A percentile compares a stretch with the other conserved stretches of the same genome.
Conservation (phyloP, 2,329 filamentous ascomycete species). For the Stromatinia cepivora region DNA sequence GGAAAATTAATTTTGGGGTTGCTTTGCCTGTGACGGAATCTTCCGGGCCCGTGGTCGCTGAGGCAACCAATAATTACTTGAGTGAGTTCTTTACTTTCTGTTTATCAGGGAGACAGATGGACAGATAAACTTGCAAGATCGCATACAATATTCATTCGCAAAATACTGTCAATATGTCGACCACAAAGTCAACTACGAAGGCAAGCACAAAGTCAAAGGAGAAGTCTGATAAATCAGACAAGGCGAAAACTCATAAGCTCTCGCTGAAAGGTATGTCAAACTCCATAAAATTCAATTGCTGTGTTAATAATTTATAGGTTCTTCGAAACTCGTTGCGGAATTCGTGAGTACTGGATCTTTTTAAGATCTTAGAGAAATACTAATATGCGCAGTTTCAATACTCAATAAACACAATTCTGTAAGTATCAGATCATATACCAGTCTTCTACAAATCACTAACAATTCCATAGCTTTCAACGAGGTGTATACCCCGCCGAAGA, state of each 20-base stretch:
- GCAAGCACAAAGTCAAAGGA: constrained; percentile 36
- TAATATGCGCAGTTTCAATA: constrained; percentile 75
- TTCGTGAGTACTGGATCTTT: constrained; percentile 65
- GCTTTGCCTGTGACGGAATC: constrained; percentile 15
- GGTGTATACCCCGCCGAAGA: constrained; percentile 90
- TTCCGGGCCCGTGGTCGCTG: constrained; percentile 23
- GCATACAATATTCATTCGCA: not conserved
- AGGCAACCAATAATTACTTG: constrained; percentile 18
- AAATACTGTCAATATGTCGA: constrained; percentile 10
- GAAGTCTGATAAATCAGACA: constrained; percentile 53
- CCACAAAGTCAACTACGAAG: not conserved
- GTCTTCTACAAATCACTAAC: constrained; percentile 4
- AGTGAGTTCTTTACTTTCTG: constrained; percentile 15
- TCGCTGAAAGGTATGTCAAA: constrained; percentile 73
- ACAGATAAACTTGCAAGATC: constrained; percentile 1
- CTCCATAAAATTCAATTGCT: not conserved
- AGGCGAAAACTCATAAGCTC: constrained; percentile 92
- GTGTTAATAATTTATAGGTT: constrained; percentile 51
- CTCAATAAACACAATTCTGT: constrained; percentile 96
- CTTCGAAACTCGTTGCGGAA: constrained; percentile 86
- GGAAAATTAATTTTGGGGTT: constrained; percentile 9
- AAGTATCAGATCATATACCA: constrained; percentile 40
- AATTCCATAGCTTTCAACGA: constrained; percentile 70
- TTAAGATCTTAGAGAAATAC: not conserved
- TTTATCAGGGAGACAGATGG: not conserved